These are phyloP conservation scores for Pichia insulana DNA, from an alignment of 805 yeast species.

Conservation along the genomic window DNA sequence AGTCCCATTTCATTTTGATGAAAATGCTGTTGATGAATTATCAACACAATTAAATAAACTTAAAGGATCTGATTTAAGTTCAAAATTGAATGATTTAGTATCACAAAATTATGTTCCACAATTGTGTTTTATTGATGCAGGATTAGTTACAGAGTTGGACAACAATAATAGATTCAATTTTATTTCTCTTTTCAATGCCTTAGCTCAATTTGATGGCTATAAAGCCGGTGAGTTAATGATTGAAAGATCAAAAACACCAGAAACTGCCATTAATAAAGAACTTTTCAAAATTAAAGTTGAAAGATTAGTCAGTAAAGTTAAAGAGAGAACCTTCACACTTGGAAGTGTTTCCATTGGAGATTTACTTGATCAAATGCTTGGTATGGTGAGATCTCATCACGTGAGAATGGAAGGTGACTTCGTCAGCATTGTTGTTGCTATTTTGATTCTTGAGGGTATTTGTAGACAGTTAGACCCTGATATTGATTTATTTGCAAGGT, in stretches of 20 bases:
- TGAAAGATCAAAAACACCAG: conserved; percentile 91
- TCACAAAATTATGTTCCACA: conserved; percentile 67
- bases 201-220: conserved; percentile 89
- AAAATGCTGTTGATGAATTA: conserved; percentile 38
- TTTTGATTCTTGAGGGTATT: conserved; percentile 83
- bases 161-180: conserved; percentile 73
- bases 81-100: conserved; percentile 40
- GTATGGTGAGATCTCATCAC: conserved; percentile 90
- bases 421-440: conserved; percentile 90
- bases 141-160: conserved; percentile 84
- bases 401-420: conserved; percentile 98
- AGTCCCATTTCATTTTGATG: conserved; percentile 32
- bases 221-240: conserved; percentile 93
- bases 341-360: conserved; percentile 93
- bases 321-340: conserved; percentile 80
- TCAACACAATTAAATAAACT: conserved; percentile 33
- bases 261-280: conserved; percentile 77
- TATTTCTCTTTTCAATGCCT: conserved; percentile 78
- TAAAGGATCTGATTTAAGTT: conserved; percentile 23
- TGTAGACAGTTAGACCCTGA: conserved; percentile 93
- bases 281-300: conserved; percentile 84
- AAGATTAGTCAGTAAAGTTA: conserved; percentile 69
- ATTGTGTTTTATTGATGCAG: conserved; percentile 86
- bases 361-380: conserved; percentile 71
- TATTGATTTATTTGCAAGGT: conserved; percentile 92